Evolutionary conservation across 139 green algal species (phyloP).

Genomic region (Haematococcus sp.): DNA sequence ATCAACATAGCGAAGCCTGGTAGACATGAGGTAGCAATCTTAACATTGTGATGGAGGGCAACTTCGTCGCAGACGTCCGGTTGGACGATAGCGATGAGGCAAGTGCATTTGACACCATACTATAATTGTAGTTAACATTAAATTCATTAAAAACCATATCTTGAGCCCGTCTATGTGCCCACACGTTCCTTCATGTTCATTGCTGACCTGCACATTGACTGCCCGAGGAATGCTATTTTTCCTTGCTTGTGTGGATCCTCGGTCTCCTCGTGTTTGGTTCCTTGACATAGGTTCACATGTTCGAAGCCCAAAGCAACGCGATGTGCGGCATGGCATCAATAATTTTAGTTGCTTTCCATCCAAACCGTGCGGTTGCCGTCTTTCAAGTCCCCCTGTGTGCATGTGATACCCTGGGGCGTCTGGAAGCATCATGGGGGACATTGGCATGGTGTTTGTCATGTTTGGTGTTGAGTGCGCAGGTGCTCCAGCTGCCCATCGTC

Average conservation of each 20-base stretch:
- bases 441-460: background rate
- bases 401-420: too few species aligned
- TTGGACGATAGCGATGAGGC: constrained; percentile 41
- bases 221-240: too few species aligned
- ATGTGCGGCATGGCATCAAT: too few species aligned
- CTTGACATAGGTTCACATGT: background rate
- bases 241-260: background rate
- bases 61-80: constrained; percentile 45
- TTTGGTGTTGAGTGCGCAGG: constrained; percentile 36
- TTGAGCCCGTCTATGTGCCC: background rate
- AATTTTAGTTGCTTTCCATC: too few species aligned
- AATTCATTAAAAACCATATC: background rate
- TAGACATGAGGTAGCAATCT: background rate
- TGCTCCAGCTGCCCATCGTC: constrained; percentile 61
- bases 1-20: too few species aligned
- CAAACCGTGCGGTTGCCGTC: too few species aligned
- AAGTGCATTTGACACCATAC: background rate
- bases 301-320: too few species aligned
- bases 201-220: background rate
- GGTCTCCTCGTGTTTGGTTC: background rate
- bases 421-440: background rate
- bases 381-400: too few species aligned
- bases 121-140: background rate
- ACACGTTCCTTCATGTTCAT: background rate
- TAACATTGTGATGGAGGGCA: constrained; percentile 26